Base-by-base conservation (phyloP, 257 asterid genomes). In the Gardenia jasminoides region DNA sequence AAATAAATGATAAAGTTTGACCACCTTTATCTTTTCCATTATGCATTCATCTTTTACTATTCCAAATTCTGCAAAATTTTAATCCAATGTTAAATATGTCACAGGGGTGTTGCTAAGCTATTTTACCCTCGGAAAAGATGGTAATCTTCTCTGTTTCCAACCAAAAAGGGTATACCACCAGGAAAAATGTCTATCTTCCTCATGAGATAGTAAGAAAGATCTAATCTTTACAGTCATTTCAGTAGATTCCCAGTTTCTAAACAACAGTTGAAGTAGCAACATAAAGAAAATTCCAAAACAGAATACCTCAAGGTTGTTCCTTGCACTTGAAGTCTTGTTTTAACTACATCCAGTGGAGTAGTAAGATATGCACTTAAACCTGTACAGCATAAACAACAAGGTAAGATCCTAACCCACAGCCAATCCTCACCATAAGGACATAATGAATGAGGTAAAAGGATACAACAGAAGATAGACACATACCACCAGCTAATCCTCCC, bases 401-500 rank as follows among this genome's bases (percentile, higher is more conserved):
- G 24, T 67, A 33, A 83, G 75, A 74, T 46, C 52, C n/a, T 28
- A 74, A 44, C n/a, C 26, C 39, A n/a, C 26, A 47, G 39, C 4
- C 31, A 33, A n/a, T 10, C 24, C 62, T 36, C 50, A 76, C 5
- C 16, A 31, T 0, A 39, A 43, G 72, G 58, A 68, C n/a, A n/a
- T 58, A 50, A 30, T 50, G 74, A 33, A 56, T 13, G 15, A 58
- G 48, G 11, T 20, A 30, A 46, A 50, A 17, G n/a, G 48, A n/a
- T 10, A 46, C n/a, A 28, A 19, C 20, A 17, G 16, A 64, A 62
- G 56, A 56, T 73, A 39, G 62, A 79, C 50, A 78, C 88, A 74
- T 84, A 92, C 97, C 97, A 8, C 94, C 96, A 81, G 97, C 96
- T 76, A 91, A 75, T 80, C 97, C 94, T 80, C 97, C 97, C 84